Evolutionary conservation across 129 eudicot species (phyloP).

Genomic region (Oenanthe sinensis): DNA sequence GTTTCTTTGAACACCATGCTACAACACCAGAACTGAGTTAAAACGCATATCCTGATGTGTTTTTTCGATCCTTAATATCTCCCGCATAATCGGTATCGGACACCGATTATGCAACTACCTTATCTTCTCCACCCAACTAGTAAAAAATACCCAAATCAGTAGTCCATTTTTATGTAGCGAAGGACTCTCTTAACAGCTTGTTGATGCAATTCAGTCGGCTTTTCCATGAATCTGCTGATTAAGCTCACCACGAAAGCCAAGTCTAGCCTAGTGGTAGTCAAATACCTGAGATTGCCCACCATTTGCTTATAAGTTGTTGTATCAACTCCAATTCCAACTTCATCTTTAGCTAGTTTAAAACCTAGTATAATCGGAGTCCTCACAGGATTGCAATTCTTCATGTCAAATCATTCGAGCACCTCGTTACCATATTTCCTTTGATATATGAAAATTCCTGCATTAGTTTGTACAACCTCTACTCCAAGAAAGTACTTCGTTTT

Average conservation of each 20-base stretch:
- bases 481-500: not conserved
- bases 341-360: not conserved
- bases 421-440: not conserved
- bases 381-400: not conserved
- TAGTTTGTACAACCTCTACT: not conserved
- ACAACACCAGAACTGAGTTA: not conserved
- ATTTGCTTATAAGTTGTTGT: not conserved
- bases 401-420: no score
- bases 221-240: not conserved
- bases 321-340: not conserved
- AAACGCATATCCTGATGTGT: no score
- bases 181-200: no score
- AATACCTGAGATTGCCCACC: not conserved
- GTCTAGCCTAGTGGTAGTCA: not conserved
- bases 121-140: no score
- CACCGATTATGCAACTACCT: no score
- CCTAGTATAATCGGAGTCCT: not conserved
- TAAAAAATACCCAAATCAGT: no score
- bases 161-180: no score
- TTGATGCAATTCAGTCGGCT: no score
- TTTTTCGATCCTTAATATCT: no score
- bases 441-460: not conserved
- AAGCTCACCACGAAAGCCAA: not conserved
- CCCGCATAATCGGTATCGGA: no score
- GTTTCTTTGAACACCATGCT: not conserved